A percentile compares a stretch with the other conserved stretches of the same genome.
Evolutionary conservation across 257 asterid genomes (phyloP).

Genomic region (Solanum pinnatisectum): DNA sequence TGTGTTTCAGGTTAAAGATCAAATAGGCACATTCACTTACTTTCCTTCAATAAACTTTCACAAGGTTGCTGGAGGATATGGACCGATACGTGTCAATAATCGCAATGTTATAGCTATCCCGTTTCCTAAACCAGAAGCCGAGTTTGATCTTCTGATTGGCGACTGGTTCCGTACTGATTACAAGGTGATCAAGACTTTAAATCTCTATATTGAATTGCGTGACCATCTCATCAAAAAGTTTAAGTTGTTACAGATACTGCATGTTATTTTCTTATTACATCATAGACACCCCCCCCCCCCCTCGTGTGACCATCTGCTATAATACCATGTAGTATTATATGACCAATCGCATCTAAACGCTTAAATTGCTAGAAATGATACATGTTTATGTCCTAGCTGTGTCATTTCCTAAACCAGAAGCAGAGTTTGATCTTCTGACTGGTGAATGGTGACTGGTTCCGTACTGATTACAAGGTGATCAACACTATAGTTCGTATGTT

Average conservation of each 20-base stretch:
- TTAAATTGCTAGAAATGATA: neutral
- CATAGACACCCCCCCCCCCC: neutral
- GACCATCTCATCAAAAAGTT: neutral
- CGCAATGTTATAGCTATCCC: conserved; percentile 39
- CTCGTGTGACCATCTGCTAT: neutral
- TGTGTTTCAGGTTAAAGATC: conserved; percentile 45
- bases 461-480: conserved; percentile 19
- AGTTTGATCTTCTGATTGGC: conserved; percentile 57
- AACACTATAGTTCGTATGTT: neutral
- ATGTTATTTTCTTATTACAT: neutral
- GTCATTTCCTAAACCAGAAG: conserved; percentile 55
- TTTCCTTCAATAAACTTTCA: conserved; percentile 49
- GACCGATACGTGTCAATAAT: conserved; percentile 54
- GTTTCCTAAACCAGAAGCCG: conserved; percentile 45
- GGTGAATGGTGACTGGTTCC: conserved; percentile 48
- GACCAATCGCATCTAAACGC: neutral
- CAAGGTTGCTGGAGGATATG: conserved; percentile 61
- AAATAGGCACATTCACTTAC: conserved; percentile 50
- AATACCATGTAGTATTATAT: neutral
- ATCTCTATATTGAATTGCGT: neutral
- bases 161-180: conserved; percentile 31
- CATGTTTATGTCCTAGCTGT: conserved; percentile 4
- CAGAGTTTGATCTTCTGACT: conserved; percentile 50
- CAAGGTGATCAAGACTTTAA: conserved; percentile 10
- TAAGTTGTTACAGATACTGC: neutral